These are phyloP conservation scores for Cephaloascus fragrans DNA, from an alignment of 805 yeast species.

Conservation along the genomic window DNA sequence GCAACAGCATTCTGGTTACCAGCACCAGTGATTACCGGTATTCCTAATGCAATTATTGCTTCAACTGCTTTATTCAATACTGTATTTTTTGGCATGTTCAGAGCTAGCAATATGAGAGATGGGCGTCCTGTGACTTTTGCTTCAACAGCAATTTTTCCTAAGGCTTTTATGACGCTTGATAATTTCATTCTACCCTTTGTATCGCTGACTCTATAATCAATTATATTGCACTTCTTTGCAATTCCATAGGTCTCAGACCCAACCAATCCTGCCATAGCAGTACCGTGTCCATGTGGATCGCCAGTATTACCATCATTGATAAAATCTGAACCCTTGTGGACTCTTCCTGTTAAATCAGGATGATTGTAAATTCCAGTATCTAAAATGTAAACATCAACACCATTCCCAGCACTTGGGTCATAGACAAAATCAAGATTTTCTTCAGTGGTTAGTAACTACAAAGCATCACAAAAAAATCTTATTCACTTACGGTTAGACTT, in stretches of 20 bases:
- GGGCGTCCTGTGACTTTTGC: conserved; percentile 20
- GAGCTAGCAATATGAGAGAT: conserved; percentile 26
- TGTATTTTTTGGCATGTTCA: conserved; percentile 22
- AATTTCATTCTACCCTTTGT: conserved; percentile 23
- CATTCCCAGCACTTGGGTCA: conserved; percentile 30
- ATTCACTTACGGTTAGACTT: conserved; percentile 9
- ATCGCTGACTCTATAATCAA: conserved; percentile 34
- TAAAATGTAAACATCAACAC: conserved; percentile 24
- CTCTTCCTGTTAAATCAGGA: conserved; percentile 34
- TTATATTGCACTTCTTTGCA: conserved; percentile 32
- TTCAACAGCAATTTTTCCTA: conserved; percentile 14
- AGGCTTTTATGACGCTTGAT: conserved; percentile 20
- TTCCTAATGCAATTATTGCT: conserved; percentile 29
- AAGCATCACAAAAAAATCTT: neutral
- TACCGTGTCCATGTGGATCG: conserved; percentile 45
- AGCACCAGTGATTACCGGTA: conserved; percentile 39
- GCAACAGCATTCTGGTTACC: conserved; percentile 37
- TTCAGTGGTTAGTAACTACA: too few species aligned
- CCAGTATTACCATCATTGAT: conserved; percentile 19
- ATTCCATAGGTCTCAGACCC: conserved; percentile 45
- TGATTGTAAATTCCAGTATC: conserved; percentile 30
- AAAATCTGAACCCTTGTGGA: conserved; percentile 31
- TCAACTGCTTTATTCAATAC: conserved; percentile 35
- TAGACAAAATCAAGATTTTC: conserved; percentile 25
- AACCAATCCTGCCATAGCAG: conserved; percentile 45